These are phyloP conservation scores for Protomyces lactucae-debilis DNA, from an alignment of 1,139 yeast species.

Conservation along the genomic window DNA sequence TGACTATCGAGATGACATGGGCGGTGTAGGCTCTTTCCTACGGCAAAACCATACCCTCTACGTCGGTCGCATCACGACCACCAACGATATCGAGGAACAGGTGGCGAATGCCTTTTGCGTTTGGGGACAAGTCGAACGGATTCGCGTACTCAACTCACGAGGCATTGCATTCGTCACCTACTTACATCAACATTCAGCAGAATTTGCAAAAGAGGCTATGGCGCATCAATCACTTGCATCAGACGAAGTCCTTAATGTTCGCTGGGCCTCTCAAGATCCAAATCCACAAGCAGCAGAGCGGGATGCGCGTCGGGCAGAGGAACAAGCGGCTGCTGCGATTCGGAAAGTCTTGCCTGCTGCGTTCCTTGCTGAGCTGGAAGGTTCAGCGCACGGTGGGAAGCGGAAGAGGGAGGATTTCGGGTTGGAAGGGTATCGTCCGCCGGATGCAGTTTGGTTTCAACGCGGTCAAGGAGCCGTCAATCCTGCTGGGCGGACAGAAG, in stretches of 20 bases:
- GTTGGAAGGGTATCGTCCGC: constrained; percentile 30
- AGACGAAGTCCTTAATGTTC: constrained; percentile 60
- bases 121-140: constrained; percentile 72
- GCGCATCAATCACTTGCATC: constrained; percentile 66
- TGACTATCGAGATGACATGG: constrained; percentile 86
- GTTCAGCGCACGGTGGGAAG: constrained; percentile 21
- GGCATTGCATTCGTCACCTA: constrained; percentile 78
- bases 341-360: constrained; percentile 38
- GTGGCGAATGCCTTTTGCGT: constrained; percentile 57
- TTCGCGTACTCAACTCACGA: constrained; percentile 55
- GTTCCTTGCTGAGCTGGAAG: constrained; percentile 32
- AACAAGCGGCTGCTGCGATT: constrained; percentile 44
- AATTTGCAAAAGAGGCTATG: constrained; percentile 94
- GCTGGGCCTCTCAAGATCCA: constrained; percentile 92
- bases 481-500: constrained; percentile 20
- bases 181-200: constrained; percentile 66
- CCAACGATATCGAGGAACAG: constrained; percentile 44
- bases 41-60: constrained; percentile 67
- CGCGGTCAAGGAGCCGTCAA: constrained; percentile 30
- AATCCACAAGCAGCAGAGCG: constrained; percentile 61
- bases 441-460: constrained; percentile 32
- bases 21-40: constrained; percentile 84
- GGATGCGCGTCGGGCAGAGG: constrained; percentile 43
- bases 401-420: constrained; percentile 29
- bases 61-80: constrained; percentile 59